phyloP scores from a whole-genome alignment of 2,329 filamentous ascomycete species.

The Acrocalymma vagum region DNA sequence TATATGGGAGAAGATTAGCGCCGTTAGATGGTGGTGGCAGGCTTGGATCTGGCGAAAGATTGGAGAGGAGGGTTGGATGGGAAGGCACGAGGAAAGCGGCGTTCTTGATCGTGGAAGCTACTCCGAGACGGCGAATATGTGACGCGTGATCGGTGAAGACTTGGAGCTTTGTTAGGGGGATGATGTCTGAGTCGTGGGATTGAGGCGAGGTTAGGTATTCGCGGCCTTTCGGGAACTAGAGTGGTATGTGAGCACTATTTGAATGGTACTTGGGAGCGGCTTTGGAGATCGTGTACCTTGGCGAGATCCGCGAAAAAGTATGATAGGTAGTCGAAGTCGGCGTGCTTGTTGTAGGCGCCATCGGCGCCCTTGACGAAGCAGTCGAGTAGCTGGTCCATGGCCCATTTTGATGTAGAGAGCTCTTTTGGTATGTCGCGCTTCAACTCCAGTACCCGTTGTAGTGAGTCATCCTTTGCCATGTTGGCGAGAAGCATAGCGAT shows the following conservation, averaged over 20 bases:
- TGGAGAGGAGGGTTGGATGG: constrained; percentile 73
- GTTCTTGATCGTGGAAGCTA: constrained; percentile 96
- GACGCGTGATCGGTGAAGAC: constrained; percentile 94
- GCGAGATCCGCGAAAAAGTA: constrained; percentile 95
- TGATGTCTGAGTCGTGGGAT: constrained; percentile 75
- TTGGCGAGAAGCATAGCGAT: constrained; percentile 94
- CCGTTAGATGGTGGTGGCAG: constrained; percentile 64
- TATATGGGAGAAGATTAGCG: constrained; percentile 85
- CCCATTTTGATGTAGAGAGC: constrained; percentile 75
- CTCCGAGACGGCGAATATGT: constrained; percentile 84
- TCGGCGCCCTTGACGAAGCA: constrained; percentile 93
- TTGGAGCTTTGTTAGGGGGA: constrained; percentile 90
- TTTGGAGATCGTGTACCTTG: constrained; percentile 52
- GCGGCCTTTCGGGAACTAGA: constrained; percentile 73
- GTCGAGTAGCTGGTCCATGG: constrained; percentile 91
- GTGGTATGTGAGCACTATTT: not conserved
- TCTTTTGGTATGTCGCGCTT: constrained; percentile 73
- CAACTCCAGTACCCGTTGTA: constrained; percentile 73
- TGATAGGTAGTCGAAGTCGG: constrained; percentile 90
- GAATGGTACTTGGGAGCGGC: not conserved
- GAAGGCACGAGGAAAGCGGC: constrained; percentile 81
- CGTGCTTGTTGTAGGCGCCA: constrained; percentile 81
- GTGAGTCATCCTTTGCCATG: constrained; percentile 78
- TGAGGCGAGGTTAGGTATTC: constrained; percentile 78
- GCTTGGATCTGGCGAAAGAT: constrained; percentile 37